phyloP scores from a whole-genome alignment of 768 basidiomycete genomes.

The Lentinula edodes region DNA sequence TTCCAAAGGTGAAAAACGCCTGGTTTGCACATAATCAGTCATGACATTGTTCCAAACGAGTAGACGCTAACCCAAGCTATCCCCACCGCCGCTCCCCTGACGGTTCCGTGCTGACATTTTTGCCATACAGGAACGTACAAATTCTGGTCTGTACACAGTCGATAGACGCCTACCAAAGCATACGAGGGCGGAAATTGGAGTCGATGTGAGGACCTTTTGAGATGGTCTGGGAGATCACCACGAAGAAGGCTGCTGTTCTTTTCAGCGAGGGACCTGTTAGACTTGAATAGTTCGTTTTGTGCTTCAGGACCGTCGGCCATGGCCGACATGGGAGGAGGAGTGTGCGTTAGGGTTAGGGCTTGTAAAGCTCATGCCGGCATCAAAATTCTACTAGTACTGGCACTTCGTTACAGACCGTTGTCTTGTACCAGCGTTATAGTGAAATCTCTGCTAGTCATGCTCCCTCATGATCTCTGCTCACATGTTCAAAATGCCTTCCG shows the following conservation, averaged over 20 bases:
- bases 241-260: neutral
- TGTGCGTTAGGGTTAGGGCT: neutral
- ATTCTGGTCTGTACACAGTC: slow-evolving; percentile 67
- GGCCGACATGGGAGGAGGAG: neutral
- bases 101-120: slow-evolving; percentile 75
- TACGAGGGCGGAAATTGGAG: slow-evolving; percentile 81
- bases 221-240: slow-evolving; percentile 34
- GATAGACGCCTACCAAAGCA: slow-evolving; percentile 77
- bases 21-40: slow-evolving; percentile 21
- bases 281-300: slow-evolving; percentile 7
- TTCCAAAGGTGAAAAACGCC: slow-evolving; percentile 62
- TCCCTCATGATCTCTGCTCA: slow-evolving; percentile 86
- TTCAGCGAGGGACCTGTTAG: neutral
- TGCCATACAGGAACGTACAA: slow-evolving; percentile 77
- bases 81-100: slow-evolving; percentile 66
- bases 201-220: slow-evolving; percentile 51
- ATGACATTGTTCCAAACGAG: neutral
- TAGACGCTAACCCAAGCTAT: slow-evolving; percentile 53
- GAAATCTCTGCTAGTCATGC: slow-evolving; percentile 12
- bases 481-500: slow-evolving; percentile 89
- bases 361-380: neutral
- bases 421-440: no score
- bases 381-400: neutral
- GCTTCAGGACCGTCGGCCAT: slow-evolving; percentile 8
- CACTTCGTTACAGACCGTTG: no score